These are phyloP conservation scores for Pleurotus citrinopileatus DNA, from an alignment of 768 basidiomycete species.

Conservation along the genomic window DNA sequence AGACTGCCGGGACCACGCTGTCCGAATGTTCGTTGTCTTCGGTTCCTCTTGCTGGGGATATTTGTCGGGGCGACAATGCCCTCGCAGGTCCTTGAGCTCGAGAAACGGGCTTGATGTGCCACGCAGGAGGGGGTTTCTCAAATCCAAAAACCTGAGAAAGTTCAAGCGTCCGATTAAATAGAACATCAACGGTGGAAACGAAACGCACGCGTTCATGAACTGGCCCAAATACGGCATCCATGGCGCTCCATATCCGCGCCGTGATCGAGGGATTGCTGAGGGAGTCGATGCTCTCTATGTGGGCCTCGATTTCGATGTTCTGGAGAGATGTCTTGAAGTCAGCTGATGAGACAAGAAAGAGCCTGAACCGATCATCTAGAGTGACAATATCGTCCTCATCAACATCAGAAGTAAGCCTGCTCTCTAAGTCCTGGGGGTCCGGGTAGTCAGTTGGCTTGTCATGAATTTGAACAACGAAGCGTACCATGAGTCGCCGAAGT, in stretches of 20 bases:
- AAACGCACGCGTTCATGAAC: background rate
- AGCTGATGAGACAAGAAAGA: background rate
- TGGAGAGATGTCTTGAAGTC: background rate
- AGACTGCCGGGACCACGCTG: too few species aligned
- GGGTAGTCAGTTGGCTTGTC: background rate
- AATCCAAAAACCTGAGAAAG: too few species aligned
- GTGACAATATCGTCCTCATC: too few species aligned
- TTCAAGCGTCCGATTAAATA: too few species aligned
- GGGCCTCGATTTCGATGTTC: background rate
- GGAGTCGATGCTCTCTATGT: background rate
- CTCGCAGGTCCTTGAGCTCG: too few species aligned
- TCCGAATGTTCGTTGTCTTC: too few species aligned
- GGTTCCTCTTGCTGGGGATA: too few species aligned
- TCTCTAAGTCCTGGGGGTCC: background rate
- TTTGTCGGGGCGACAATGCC: too few species aligned
- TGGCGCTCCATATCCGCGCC: background rate
- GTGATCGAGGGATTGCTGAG: background rate
- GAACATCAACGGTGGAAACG: too few species aligned
- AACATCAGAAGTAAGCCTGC: background rate
- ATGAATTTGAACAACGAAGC: background rate
- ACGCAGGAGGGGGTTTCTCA: too few species aligned
- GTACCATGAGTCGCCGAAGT: background rate
- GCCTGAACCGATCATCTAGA: background rate
- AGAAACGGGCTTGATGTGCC: too few species aligned
- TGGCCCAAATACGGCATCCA: background rate